These are phyloP conservation scores for Endothia cerciana DNA, from an alignment of 2,329 filamentous ascomycete species.

Conservation along the genomic window DNA sequence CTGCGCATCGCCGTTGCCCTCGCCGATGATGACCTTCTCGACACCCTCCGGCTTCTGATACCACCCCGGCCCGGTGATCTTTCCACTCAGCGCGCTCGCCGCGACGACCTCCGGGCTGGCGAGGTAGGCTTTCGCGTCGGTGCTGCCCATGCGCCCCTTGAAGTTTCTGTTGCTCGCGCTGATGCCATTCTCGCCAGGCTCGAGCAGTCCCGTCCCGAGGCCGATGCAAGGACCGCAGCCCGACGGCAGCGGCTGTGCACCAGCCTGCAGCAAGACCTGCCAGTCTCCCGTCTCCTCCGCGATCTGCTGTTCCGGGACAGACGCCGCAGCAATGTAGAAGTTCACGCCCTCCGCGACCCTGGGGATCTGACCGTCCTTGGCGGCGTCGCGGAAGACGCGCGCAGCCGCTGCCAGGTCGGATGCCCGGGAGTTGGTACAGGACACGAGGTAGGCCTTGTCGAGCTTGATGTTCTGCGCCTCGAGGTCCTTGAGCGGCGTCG, in stretches of 20 bases:
- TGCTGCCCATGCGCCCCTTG: conserved; percentile 86
- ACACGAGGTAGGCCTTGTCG: conserved; percentile 95
- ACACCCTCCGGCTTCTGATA: conserved; percentile 73
- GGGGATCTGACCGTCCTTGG: conserved; percentile 58
- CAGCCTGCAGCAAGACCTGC: conserved; percentile 78
- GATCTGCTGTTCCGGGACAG: conserved; percentile 71
- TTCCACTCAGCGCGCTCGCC: conserved; percentile 76
- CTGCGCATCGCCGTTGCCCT: conserved; percentile 68
- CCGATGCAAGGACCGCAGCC: conserved; percentile 86
- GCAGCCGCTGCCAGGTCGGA: conserved; percentile 84
- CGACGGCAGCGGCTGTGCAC: conserved; percentile 68
- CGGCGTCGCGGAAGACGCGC: conserved; percentile 80
- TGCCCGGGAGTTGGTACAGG: conserved; percentile 85
- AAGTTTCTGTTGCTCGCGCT: conserved; percentile 86
- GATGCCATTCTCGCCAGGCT: conserved; percentile 86
- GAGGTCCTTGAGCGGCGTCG: conserved; percentile 76
- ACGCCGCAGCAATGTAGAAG: conserved; percentile 90
- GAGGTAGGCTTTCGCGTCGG: conserved; percentile 81
- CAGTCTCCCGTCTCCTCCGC: conserved; percentile 85
- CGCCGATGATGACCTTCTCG: conserved; percentile 69
- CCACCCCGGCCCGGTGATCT: conserved; percentile 74
- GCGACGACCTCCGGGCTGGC: conserved; percentile 90
- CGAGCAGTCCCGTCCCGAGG: conserved; percentile 75
- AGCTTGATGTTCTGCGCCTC: conserved; percentile 75
- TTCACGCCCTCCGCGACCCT: conserved; percentile 77